Evolutionary conservation across 148 eudicot species (phyloP), one percentile per base, ranked within the genome.

Genomic region (Heliosperma pusillum): DNA sequence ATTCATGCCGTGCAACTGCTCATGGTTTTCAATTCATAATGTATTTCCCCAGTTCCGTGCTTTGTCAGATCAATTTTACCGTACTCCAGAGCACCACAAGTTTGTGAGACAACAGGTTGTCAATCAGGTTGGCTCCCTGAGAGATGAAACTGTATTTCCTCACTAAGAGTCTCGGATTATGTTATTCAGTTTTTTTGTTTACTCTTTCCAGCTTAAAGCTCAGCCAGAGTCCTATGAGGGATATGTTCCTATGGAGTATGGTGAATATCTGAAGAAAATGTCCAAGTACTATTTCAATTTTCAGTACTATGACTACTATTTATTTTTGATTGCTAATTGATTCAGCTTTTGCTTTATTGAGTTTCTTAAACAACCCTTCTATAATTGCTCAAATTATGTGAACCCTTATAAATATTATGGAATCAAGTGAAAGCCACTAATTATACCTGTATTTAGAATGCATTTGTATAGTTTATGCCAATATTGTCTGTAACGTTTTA

Each of bases 31-130:
- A 12, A 59, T 66, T 74, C 36, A 55, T 74, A 33, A 71, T 74
- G 42, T 45, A 2, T 67, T 70, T 62, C 70, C 40, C 47, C 89
- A 94, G 98, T 91, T 94, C 68, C 88, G 93, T 72, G 94, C 97
- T 80, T 82, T 91, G 81, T 94, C 98, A 25, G 97, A 94, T 86
- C 98, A 94, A 76, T 83, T 91, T 73, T 94, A 94, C 79, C 98
- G 90, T 64, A 77, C 87, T 58, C 88, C 91, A 15, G 97, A 91
- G 58, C 93, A 94, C 82, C 98, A 94, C 86, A 83, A 91, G 82
- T 89, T 90, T 78, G 93, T 91, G 76, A 90, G 98, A 69, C 81
- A 86, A 71, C 93, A 94, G 86, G 85, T 91, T 85, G 91, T 94
- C 74, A 83, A 77, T 80, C 98, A 91, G 98, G 98, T 94, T 60